Evolutionary conservation across 768 basidiomycete species (phyloP), one percentile per base, ranked within the genome.

Genomic region (Amanita fuliginea): DNA sequence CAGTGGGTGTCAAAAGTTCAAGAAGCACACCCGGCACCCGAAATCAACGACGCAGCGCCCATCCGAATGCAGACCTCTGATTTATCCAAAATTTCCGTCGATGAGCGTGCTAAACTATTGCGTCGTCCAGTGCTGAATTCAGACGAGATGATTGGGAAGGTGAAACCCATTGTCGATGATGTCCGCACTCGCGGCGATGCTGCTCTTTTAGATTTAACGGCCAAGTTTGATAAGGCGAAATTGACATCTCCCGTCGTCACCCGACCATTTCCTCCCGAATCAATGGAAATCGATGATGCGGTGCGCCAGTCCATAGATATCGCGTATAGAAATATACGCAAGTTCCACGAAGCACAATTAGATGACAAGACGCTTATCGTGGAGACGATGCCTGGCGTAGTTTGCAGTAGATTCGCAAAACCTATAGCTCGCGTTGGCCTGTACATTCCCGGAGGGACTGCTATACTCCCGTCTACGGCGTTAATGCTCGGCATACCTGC

Each of bases 401-500:
- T 90, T 2, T 98, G 96, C 67, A 86, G 91, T 43, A 82, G 96
- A 35, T 96, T 98, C 64, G 86, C 91, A 1, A 81, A 93, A 40
- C 85, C 96, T n/a, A 93, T 99, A 58, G 83, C 86, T 42, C 83
- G 94, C 39, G 95, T 98, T 28, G 96, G 96, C 33, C 72, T 99
- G 41, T 99, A 99, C 67, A 86, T 99, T 2, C 96, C 96, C 1
- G 96, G 96, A 24, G 96, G 96, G 13, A 98, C 96, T 3, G 96
- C 96, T 2, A 77, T 98, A 41, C 74, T 99, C 14, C 96, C 96
- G 10, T 94, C 90, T 4, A 98, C 96, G 16, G 95, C 96, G 3
- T 76, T 99, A 57, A 97, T 97, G 94, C 81, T 99, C 16, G 95
- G 95, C 52, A 85, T 97, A 24, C 96, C 96, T 13, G 96, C 96